Conservation (phyloP, 73 alveolate genomes). For the Paramecium sexaurelia region DNA sequence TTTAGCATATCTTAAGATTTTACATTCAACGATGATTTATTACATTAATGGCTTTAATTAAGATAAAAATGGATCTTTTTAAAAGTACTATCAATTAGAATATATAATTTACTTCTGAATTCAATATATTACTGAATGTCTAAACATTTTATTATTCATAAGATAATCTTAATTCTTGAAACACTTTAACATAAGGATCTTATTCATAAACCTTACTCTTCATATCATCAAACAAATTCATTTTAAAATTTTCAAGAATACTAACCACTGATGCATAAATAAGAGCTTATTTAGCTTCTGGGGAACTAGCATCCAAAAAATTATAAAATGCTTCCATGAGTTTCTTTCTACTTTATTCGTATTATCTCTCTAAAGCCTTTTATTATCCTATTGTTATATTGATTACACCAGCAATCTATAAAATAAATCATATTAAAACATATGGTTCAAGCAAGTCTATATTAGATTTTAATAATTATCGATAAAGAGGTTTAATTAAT, state of each 20-base stretch:
- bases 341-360: constrained; percentile 11
- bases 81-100: neutral
- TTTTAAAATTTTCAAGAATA: constrained; percentile 30
- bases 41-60: neutral
- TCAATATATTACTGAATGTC: neutral
- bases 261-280: constrained; percentile 37
- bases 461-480: neutral
- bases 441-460: neutral
- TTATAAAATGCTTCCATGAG: constrained; percentile 26
- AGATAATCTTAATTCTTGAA: constrained; percentile 18
- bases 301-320: neutral
- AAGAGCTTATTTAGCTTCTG: neutral
- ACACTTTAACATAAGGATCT: neutral
- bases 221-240: constrained; percentile 53
- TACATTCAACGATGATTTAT: neutral
- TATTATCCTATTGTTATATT: constrained; percentile 17
- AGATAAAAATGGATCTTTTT: neutral
- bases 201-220: constrained; percentile 30
- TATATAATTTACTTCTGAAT: constrained; percentile 9
- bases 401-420: neutral
- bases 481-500: neutral
- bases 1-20: neutral
- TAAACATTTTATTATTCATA: constrained; percentile 16
- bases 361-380: constrained; percentile 38
- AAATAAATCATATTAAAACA: neutral